Evolutionary conservation across 2,329 filamentous ascomycete genomes (phyloP), one percentile per base, ranked within the genome.

Genomic region (Trichoderma arundinaceum): DNA sequence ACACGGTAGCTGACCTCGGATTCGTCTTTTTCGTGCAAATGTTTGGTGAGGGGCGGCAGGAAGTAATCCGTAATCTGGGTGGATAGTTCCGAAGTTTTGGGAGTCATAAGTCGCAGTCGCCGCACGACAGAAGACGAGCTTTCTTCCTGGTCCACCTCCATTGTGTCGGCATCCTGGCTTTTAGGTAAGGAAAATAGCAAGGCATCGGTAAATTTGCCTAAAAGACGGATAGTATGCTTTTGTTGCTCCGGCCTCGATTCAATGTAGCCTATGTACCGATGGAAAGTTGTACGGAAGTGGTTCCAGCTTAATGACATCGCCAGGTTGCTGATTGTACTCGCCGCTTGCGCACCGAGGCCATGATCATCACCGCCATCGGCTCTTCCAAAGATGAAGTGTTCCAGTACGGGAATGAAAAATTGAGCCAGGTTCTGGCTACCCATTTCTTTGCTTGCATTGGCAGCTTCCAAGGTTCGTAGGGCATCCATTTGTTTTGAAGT

Each of bases 11-110:
- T 97, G 77, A 99, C 94, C 57, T 93, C 94, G 1, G 92, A 89
- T 75, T 99, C 95, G 69, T 98, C 92, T 77, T 97, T 98, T 72
- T 96, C 89, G 72, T 97, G 94, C 33, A 98, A 85, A 74, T 97
- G 95, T 52, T 88, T 86, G n/a, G 90, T 84, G 38, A 99, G 80
- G 17, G 91, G 86, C 0, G 94, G 92, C 43, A 97, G 80, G 71
- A 97, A 91, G 68, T 89, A 88, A 19, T 87, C 86, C 46, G 86
- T 85, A 60, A 98, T 82, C 70, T 97, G 92, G 1, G 86, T 83
- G 15, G 86, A 82, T 39, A 96, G 82, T 75, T 92, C 92, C 9
- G 87, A 80, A 67, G 84, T 77, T 39, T 84, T 82, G 0, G 92
- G 92, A 62, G 93, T 81, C 0, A 90, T 91, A 46, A 77, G 82